phyloP scores from a whole-genome alignment of 257 asterid species.

The Eucommia ulmoides region DNA sequence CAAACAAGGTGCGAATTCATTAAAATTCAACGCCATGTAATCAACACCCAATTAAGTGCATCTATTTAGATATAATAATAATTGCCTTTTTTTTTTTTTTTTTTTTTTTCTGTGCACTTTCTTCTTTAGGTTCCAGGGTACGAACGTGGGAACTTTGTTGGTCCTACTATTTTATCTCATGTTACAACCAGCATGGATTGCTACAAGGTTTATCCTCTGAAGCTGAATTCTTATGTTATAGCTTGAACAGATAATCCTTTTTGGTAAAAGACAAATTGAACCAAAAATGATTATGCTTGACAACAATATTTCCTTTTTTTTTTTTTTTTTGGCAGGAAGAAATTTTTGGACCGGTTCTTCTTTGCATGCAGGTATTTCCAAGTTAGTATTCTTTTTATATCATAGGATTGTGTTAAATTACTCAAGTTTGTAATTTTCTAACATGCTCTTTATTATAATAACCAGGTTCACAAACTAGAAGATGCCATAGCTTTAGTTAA shows the following conservation, averaged over 20 bases:
- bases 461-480: conserved; percentile 31
- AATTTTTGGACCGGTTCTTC: conserved; percentile 37
- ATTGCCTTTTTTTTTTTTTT: no score
- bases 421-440: no score
- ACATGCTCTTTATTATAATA: no score
- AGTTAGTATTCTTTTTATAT: no score
- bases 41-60: no score
- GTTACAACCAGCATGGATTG: conserved; percentile 32
- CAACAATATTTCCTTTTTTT: no score
- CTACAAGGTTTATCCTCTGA: conserved; percentile 23
- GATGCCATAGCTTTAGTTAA: conserved; percentile 33
- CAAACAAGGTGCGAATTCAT: no score
- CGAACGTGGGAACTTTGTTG: conserved; percentile 32
- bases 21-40: no score
- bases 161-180: conserved; percentile 32
- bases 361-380: conserved; percentile 31
- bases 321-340: conserved; percentile 24
- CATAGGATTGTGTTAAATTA: no score
- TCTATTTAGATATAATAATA: no score
- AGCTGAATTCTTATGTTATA: conserved; percentile 1
- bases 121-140: conserved; percentile 30
- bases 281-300: no score
- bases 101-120: no score
- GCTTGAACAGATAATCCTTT: background rate
- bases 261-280: background rate